phyloP scores from a whole-genome alignment of 441 rosid genomes.

The Pelargonium myrrhifolium region DNA sequence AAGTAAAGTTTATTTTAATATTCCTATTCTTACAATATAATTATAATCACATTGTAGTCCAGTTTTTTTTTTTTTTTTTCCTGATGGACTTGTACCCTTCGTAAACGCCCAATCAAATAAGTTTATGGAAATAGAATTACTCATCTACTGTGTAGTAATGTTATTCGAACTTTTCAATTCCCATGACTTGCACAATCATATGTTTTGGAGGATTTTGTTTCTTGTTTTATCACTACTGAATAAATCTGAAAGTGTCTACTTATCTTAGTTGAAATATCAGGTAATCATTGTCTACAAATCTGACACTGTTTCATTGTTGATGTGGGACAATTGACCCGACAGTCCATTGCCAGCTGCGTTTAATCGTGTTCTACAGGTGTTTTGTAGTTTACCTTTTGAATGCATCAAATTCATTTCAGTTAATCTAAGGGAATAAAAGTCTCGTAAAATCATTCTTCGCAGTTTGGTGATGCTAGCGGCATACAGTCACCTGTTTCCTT shows the following conservation, averaged over 20 bases:
- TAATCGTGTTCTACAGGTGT: slow-evolving; percentile 84
- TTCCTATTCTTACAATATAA: not conserved
- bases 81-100: not conserved
- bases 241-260: not conserved
- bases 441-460: slow-evolving; percentile 26
- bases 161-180: not conserved
- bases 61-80: too few relatives aligned
- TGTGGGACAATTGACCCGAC: slow-evolving; percentile 38
- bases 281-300: slow-evolving; percentile 21
- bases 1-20: slow-evolving; percentile 13
- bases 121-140: too few relatives aligned
- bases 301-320: slow-evolving; percentile 31
- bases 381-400: slow-evolving; percentile 15
- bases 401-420: slow-evolving; percentile 9
- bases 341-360: slow-evolving; percentile 92
- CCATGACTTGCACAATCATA: not conserved
- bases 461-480: slow-evolving; percentile 99
- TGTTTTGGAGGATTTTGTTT: not conserved
- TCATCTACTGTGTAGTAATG: not conserved
- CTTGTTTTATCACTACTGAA: not conserved
- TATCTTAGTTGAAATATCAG: slow-evolving; percentile 15
- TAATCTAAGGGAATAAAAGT: slow-evolving; percentile 13
- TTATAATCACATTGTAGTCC: not conserved
- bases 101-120: not conserved
- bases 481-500: slow-evolving; percentile 97